phyloP scores from a whole-genome alignment of 73 alveolate genomes.

The Tetrahymena elliotti region DNA sequence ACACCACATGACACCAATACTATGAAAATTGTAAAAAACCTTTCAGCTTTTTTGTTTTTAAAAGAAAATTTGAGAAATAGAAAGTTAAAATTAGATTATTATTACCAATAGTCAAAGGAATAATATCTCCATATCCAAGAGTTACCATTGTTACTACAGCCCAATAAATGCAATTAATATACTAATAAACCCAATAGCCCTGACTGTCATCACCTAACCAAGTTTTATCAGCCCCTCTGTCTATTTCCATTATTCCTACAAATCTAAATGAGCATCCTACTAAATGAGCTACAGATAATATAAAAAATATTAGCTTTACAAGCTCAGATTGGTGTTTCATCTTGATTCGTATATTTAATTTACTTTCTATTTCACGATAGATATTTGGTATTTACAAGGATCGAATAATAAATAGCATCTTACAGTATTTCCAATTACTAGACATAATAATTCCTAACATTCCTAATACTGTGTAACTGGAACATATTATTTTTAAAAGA shows the following conservation, averaged over 20 bases:
- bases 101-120: neutral
- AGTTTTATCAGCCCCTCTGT: neutral
- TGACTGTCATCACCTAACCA: neutral
- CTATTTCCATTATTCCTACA: neutral
- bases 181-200: neutral
- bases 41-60: neutral
- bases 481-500: neutral
- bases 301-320: neutral
- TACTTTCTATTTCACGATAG: neutral
- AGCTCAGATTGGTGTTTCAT: neutral
- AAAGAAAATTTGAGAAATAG: neutral
- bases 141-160: neutral
- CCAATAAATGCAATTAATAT: neutral
- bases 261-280: neutral
- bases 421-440: neutral
- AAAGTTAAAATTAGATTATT: too few relatives aligned
- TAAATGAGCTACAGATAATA: neutral
- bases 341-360: neutral
- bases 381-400: neutral
- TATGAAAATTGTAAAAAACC: neutral
- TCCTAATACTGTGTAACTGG: neutral
- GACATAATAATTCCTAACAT: neutral
- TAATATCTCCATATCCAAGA: neutral
- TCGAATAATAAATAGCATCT: neutral
- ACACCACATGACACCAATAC: neutral